Evolutionary conservation across 352 stramenopile species (phyloP).

Genomic region (Bremia lactucae): DNA sequence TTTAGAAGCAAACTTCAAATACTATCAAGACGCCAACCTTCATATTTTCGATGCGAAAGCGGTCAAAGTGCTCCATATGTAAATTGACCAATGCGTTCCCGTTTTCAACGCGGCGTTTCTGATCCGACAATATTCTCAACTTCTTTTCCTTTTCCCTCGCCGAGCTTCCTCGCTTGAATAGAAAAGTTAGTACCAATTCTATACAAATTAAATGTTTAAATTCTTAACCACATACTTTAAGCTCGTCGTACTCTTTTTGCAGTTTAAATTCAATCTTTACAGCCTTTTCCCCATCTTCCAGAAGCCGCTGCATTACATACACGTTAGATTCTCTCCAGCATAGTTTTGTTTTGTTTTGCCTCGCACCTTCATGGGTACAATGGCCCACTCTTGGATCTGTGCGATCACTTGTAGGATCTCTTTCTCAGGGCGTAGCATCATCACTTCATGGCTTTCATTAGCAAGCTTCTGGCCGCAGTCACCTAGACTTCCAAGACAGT

Average conservation of each 20-base stretch:
- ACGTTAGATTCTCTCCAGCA: not conserved
- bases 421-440: conserved; percentile 56
- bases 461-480: conserved; percentile 38
- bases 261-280: conserved; percentile 70
- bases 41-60: conserved; percentile 63
- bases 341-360: not conserved
- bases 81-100: conserved; percentile 59
- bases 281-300: conserved; percentile 74
- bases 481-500: conserved; percentile 41
- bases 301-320: conserved; percentile 29
- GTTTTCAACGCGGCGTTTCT: conserved; percentile 77
- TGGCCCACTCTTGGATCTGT: conserved; percentile 75
- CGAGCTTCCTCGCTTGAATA: conserved; percentile 28
- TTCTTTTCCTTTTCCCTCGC: conserved; percentile 74
- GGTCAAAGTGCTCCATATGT: conserved; percentile 68
- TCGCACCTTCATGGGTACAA: conserved; percentile 69
- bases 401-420: conserved; percentile 60
- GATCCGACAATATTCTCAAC: conserved; percentile 68
- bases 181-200: not conserved
- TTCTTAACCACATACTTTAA: conserved; percentile 22
- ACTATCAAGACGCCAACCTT: conserved; percentile 29
- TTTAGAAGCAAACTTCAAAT: not conserved
- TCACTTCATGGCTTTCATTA: conserved; percentile 61
- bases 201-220: not conserved
- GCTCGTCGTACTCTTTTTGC: conserved; percentile 68